Base-by-base conservation (phyloP, 495 filamentous ascomycete genomes). In the Staphylotrichum longicolle region DNA sequence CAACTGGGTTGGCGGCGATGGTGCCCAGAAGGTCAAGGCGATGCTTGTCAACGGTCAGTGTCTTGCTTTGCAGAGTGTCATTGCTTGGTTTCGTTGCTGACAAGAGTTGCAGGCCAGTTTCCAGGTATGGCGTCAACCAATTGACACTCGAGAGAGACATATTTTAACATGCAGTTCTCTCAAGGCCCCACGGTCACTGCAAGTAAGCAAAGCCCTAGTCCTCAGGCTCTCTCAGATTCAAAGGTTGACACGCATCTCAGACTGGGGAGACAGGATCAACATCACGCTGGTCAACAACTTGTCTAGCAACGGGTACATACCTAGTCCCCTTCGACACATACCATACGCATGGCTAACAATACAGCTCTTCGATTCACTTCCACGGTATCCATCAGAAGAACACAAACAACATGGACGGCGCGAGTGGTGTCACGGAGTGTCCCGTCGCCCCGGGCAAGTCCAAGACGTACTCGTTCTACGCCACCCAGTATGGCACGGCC, bases 211-310 rank as follows among this genome's bases (percentile, higher is more conserved):
- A 39, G 1, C 37, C 10, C 37, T 39, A 39, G 37, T 39, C 2
- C 10, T 39, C 37, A 0, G 37, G 2, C 5, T 39, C 37, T 39
- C 37, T 10, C 37, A 39, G 10, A 30, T 4, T 12, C 2, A 2
- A 34, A n/a, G 15, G 3, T 20, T 45, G 20, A 7, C 12, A 10
- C 3, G 8, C 12, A 27, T 45, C 33, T 1, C 12, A 70, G 76
- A 88, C 59, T 85, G 83, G 80, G 84, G 84, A 12, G 85, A 88
- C 57, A 82, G 71, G 55, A 74, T 88, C 55, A 68, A 80, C 35
- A 71, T 88, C 34, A 80, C 70, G 35, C 80, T 88, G 4, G 74
- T 73, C 27, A 89, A 88, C 67, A 73, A 75, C 27, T 58, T 85
- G 15, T 68, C 12, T 63, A 63, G 54, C 61, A 78, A 83, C 48